Conservation (phyloP, 176 grass and related monocot species). For the Cymbopogon citratus region DNA sequence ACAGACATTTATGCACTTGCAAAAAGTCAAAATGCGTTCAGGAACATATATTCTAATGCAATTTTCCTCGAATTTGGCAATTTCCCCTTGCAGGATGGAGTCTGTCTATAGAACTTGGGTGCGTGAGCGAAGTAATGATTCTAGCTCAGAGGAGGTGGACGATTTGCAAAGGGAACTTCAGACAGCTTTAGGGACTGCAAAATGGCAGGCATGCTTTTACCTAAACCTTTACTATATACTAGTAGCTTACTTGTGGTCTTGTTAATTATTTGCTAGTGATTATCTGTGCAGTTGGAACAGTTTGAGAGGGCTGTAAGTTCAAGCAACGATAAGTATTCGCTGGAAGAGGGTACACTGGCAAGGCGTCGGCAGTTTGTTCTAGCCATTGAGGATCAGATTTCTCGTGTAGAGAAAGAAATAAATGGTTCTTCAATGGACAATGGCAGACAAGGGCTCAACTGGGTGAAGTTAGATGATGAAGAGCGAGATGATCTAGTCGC, state of each 20-base stretch:
- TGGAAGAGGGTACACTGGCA: slow-evolving; percentile 50
- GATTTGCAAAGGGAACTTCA: slow-evolving; percentile 65
- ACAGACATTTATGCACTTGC: background rate
- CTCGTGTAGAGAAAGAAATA: slow-evolving; percentile 44
- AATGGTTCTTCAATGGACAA: slow-evolving; percentile 40
- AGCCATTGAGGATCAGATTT: slow-evolving; percentile 63
- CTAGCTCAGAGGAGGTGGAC: slow-evolving; percentile 36
- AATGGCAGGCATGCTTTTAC: slow-evolving; percentile 72
- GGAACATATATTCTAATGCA: background rate
- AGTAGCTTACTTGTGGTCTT: background rate
- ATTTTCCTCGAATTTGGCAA: background rate
- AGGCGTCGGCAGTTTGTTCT: slow-evolving; percentile 69
- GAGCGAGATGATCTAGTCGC: slow-evolving; percentile 70
- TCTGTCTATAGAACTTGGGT: slow-evolving; percentile 82
- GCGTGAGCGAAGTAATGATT: slow-evolving; percentile 25
- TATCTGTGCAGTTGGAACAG: slow-evolving; percentile 64
- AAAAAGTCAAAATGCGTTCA: background rate
- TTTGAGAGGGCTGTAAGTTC: slow-evolving; percentile 67
- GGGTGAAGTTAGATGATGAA: slow-evolving; percentile 77
- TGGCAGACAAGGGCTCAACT: slow-evolving; percentile 44
- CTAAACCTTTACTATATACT: background rate
- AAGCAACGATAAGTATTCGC: slow-evolving; percentile 50
- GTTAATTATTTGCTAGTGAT: background rate
- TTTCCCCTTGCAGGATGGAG: slow-evolving; percentile 63
- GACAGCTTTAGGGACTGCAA: slow-evolving; percentile 78